phyloP scores from a whole-genome alignment of 768 basidiomycete species.

The Ramaria rubella region DNA sequence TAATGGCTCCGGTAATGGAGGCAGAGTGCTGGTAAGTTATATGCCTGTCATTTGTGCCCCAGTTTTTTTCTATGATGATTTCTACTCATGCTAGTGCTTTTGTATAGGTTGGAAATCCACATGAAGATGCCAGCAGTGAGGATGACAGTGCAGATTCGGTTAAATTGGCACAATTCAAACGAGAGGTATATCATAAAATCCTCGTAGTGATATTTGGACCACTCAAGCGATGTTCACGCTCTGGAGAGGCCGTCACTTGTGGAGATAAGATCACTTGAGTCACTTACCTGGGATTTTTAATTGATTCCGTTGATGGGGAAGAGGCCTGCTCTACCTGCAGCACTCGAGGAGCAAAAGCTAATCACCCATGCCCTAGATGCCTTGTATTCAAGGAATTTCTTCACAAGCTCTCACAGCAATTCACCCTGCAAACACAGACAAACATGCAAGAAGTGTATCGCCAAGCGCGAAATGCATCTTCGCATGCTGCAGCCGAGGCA shows the following conservation, averaged over 20 bases:
- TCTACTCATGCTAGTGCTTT: background rate
- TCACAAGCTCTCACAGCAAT: constrained; percentile 12
- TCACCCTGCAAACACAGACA: too few relatives aligned
- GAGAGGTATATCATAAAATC: constrained; percentile 27
- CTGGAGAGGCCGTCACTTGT: constrained; percentile 21
- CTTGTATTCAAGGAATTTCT: constrained; percentile 20
- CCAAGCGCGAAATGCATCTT: too few relatives aligned
- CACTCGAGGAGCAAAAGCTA: constrained; percentile 21
- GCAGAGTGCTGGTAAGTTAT: constrained; percentile 25
- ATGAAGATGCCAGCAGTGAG: constrained; percentile 15
- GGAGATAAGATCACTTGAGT: constrained; percentile 19
- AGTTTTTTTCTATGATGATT: background rate
- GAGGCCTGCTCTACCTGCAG: constrained; percentile 24
- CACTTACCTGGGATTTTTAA: constrained; percentile 24
- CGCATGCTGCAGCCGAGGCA: too few relatives aligned
- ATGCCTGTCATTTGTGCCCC: constrained; percentile 21
- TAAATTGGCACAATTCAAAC: too few relatives aligned
- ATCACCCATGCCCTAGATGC: constrained; percentile 27
- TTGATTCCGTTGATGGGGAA: constrained; percentile 27
- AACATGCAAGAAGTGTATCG: too few relatives aligned
- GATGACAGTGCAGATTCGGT: constrained; percentile 20
- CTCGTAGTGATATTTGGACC: constrained; percentile 17
- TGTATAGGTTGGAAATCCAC: constrained; percentile 23
- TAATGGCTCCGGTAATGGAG: constrained; percentile 30
- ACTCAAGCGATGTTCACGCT: constrained; percentile 17